A percentile compares a stretch with the other conserved stretches of the same genome.
phyloP scores from a whole-genome alignment of 1,139 yeast genomes.

The Yamadazyma triangularis region DNA sequence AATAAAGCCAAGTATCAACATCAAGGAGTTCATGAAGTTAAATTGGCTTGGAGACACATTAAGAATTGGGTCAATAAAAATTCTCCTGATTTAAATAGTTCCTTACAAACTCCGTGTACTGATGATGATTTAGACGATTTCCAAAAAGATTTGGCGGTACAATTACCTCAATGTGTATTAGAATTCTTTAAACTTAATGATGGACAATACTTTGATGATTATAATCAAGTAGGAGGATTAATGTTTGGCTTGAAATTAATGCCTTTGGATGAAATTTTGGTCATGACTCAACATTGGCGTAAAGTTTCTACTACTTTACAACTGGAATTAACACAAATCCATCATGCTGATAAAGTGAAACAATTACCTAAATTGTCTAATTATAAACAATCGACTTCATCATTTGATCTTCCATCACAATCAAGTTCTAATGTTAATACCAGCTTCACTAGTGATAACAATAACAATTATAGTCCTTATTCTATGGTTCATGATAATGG shows the following conservation, averaged over 20 bases:
- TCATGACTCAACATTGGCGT: slow-evolving; percentile 66
- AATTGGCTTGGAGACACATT: slow-evolving; percentile 68
- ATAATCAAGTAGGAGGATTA: slow-evolving; percentile 54
- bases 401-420: too few relatives aligned
- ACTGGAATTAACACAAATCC: slow-evolving; percentile 20
- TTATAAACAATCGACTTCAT: slow-evolving; percentile 9
- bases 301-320: slow-evolving; percentile 50
- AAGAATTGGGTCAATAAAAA: slow-evolving; percentile 55
- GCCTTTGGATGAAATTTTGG: slow-evolving; percentile 61
- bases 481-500: too few relatives aligned
- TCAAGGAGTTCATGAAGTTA: slow-evolving; percentile 60
- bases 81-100: slow-evolving; percentile 51
- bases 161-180: slow-evolving; percentile 55
- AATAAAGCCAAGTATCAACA: slow-evolving; percentile 6
- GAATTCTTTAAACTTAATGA: slow-evolving; percentile 63
- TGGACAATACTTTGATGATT: slow-evolving; percentile 52
- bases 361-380: slow-evolving; percentile 23
- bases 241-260: slow-evolving; percentile 60
- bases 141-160: slow-evolving; percentile 56
- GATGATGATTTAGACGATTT: slow-evolving; percentile 57
- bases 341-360: slow-evolving; percentile 15
- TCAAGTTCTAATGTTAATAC: slow-evolving; percentile 1
- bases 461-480: background rate
- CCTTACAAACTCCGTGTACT: slow-evolving; percentile 63
- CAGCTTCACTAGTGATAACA: too few relatives aligned